These are phyloP conservation scores for Prunus kanzakura DNA, from an alignment of 306 rosid genomes.

Conservation along the genomic window DNA sequence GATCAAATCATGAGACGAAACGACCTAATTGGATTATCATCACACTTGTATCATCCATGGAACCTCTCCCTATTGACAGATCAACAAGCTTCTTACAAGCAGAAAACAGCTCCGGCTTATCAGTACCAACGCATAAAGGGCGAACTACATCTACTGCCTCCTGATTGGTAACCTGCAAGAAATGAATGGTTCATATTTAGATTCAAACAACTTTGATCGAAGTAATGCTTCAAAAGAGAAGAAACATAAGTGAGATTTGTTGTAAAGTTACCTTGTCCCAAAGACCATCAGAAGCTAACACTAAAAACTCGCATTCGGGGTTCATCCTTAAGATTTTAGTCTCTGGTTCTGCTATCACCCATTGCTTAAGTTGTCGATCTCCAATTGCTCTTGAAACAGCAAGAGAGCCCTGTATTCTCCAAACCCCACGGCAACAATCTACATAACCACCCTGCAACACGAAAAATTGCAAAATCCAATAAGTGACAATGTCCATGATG, in stretches of 20 bases:
- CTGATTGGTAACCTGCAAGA: constrained; percentile 39
- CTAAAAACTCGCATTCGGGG: constrained; percentile 42
- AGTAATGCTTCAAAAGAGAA: not conserved
- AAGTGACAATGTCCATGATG: not conserved
- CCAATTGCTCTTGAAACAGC: constrained; percentile 57
- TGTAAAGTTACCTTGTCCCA: constrained; percentile 48
- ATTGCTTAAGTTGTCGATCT: constrained; percentile 42
- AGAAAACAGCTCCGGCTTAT: constrained; percentile 27
- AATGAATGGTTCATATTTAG: not conserved
- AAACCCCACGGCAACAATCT: constrained; percentile 37
- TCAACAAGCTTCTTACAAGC: constrained; percentile 47
- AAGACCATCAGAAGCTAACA: constrained; percentile 57
- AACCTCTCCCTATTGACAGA: constrained; percentile 39
- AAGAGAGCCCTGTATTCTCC: constrained; percentile 57
- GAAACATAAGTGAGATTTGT: not conserved
- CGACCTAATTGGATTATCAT: constrained; percentile 40
- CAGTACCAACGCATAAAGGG: constrained; percentile 29
- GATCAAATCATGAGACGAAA: constrained; percentile 11
- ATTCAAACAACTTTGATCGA: not conserved
- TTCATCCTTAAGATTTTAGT: constrained; percentile 29
- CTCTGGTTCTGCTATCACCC: constrained; percentile 58
- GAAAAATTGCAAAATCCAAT: not conserved
- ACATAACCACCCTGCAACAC: constrained; percentile 48
- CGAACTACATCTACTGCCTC: constrained; percentile 51
- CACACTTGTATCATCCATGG: constrained; percentile 46